Percentiles rank a stretch among this genome's conserved stretches.
phyloP scores from a whole-genome alignment of 2,329 filamentous ascomycete species.

The Fusarium miscanthi region DNA sequence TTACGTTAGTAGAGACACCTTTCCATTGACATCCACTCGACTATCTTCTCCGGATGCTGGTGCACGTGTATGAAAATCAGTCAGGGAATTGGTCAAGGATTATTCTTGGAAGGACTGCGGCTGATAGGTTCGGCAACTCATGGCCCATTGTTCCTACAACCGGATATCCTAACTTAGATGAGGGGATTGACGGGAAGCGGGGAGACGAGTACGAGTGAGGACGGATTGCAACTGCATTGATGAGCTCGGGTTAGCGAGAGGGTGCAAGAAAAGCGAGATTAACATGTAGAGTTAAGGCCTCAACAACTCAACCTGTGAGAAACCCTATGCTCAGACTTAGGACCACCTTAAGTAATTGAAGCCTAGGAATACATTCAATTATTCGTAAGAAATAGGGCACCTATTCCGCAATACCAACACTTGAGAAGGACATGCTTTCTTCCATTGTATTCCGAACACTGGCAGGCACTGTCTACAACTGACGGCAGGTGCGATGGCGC shows the following conservation, averaged over 20 bases:
- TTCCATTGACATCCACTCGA: conserved; percentile 11
- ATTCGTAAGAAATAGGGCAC: neutral
- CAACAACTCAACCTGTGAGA: neutral
- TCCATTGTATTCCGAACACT: neutral
- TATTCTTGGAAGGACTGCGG: conserved; percentile 18
- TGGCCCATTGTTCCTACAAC: conserved; percentile 19
- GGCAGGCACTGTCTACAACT: conserved; percentile 2
- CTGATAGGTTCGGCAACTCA: conserved; percentile 38
- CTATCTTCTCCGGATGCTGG: conserved; percentile 24
- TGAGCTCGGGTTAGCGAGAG: neutral
- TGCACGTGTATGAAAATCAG: conserved; percentile 45
- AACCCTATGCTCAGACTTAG: neutral
- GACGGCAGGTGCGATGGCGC: conserved; percentile 42
- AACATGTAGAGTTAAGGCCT: neutral
- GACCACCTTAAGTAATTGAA: neutral
- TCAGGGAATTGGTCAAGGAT: conserved; percentile 44
- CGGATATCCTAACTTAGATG: conserved; percentile 22
- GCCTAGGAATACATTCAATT: neutral
- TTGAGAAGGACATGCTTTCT: neutral
- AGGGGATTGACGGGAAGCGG: conserved; percentile 23
- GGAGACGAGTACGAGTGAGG: conserved; percentile 34
- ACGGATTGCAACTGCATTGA: conserved; percentile 2
- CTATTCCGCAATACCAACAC: neutral
- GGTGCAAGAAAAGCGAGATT: neutral
- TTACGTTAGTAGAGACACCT: neutral